Evolutionary conservation across 2,329 filamentous ascomycete species (phyloP), one percentile per base, ranked within the genome.

Genomic region (Diplodia intermedia): DNA sequence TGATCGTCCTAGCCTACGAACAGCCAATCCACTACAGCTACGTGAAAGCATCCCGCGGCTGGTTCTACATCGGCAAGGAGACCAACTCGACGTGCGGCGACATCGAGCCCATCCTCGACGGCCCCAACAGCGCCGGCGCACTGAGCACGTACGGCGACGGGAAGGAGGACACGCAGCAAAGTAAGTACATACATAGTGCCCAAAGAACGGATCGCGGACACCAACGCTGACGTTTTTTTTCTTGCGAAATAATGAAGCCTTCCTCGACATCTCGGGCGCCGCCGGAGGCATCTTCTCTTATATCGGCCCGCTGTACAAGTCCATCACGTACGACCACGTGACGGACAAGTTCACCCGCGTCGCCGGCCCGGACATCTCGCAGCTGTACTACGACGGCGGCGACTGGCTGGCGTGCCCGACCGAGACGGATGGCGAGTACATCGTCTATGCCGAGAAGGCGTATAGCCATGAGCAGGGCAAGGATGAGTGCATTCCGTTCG

Each of bases 41-140:
- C 40, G 57, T 62, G 5, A 62, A 62, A 40, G 57, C 57, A 2
- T 36, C 40, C 15, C 43, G 57, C 14, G 57, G 57, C 6, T 62
- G 20, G 26, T 62, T 62, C 57, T 62, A 62, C 43, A 49, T 62
- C 40, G 47, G 47, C 57, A 62, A 62, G 26, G 57, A 49, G 26
- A 62, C 57, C 57, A 52, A 62, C 43, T 62, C 57, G 23, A 49
- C 57, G 8, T 62, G 57, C 20, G 57, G 57, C 3, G 40, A 50
- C 20, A 31, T 50, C 7, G 40, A 49, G 40, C 40, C 47, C 5
- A 18, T 49, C 6, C 57, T 62, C 57, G 47, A 62, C 18, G 57
- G 57, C 0, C 55, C 55, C 36, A 43, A 29, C 33, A 18, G 57
- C 8, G 47, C 40, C 6, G 57, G 57, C 4, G 55, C 33, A 5